Evolutionary conservation across 2,329 filamentous ascomycete species (phyloP), one percentile per base, ranked within the genome.

Genomic region (Penicillium sp.): DNA sequence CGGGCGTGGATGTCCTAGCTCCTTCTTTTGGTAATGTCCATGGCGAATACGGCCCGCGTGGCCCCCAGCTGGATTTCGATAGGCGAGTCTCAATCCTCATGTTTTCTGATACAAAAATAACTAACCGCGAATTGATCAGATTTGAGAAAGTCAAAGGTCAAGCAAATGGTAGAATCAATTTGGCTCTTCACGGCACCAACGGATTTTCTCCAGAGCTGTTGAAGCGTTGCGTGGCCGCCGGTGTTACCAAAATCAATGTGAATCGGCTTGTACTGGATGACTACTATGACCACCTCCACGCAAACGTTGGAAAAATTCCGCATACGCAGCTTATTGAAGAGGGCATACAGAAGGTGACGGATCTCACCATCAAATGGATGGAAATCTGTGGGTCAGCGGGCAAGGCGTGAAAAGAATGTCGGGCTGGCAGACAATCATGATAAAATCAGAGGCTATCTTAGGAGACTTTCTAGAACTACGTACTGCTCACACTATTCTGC

Each of bases 1-100:
- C 87, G 11, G 88, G 87, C 0, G 88, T 91, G 65, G 86, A 91
- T 64, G 87, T 87, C 76, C 75, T 92, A 13, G 89, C 89, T 2
- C 89, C 88, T 0, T 87, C 87, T 0, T 90, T 91, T 73, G 88
- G 88, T 3, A 91, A 91, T 64, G 85, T 91, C 43, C 88, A 91
- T 72, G 88, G 88, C 5, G 83, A 86, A 62, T 91, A 91, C 71
- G 87, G 87, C 0, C 81, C 84, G 0, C 74, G 83, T 14, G 87
- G 87, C 0, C 83, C 86, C 21, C 77, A 81, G 67, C 71, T 88
- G 21, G 86, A 89, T 64, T 87, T 84, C 67, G 82, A 80, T n/a
- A 72, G 81, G 55, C 67, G 84, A 21, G 31, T 27, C 24, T 27
- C 5, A 27, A 5, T 27, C 5, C 5, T 27, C 24, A 27, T 27